Evolutionary conservation across 441 rosid genomes (phyloP).

Genomic region (Euphorbia schlechtendalii): DNA sequence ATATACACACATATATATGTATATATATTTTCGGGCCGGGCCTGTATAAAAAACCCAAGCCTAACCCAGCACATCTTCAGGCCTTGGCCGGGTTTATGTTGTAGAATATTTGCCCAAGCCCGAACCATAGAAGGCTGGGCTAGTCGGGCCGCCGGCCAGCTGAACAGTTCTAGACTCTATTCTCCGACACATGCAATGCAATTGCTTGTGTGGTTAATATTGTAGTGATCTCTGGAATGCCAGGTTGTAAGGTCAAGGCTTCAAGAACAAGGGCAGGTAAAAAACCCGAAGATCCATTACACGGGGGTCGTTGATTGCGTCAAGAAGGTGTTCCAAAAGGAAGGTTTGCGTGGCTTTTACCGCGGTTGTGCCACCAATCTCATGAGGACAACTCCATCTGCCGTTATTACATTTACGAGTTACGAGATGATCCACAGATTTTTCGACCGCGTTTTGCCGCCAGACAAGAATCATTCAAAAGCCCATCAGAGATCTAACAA

Average conservation of each 20-base stretch:
- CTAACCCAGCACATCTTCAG: no score
- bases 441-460: conserved; percentile 36
- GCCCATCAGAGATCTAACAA: conserved; percentile 21
- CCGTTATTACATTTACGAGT: conserved; percentile 85
- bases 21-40: no score
- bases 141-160: no score
- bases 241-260: conserved; percentile 97
- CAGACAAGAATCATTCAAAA: conserved; percentile 30
- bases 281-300: conserved; percentile 43
- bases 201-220: background rate
- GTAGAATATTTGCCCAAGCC: no score
- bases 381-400: conserved; percentile 89
- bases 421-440: conserved; percentile 81
- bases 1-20: no score
- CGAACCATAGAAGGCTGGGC: no score
- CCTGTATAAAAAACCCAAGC: no score
- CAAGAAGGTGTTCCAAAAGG: conserved; percentile 61
- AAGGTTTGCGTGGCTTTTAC: conserved; percentile 78
- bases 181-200: background rate
- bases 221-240: conserved; percentile 14
- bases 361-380: conserved; percentile 94
- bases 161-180: no score
- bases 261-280: conserved; percentile 88
- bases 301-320: conserved; percentile 69
- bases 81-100: no score